These are phyloP conservation scores for Allium cepa DNA, from an alignment of 106 monocot genomes.

Conservation along the genomic window DNA sequence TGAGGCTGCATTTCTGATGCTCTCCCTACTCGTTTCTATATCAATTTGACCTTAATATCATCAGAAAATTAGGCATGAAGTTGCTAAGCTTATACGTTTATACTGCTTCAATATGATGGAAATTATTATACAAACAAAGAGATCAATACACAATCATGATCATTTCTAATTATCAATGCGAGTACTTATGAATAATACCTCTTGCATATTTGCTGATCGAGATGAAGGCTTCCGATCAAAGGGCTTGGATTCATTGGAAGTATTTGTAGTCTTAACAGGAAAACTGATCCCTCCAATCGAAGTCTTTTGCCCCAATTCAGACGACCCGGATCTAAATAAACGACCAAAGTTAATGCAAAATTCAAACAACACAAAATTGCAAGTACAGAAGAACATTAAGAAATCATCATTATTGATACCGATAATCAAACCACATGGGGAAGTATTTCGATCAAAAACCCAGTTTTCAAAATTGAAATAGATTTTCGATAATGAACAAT, in stretches of 20 bases:
- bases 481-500: neutral
- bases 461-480: neutral
- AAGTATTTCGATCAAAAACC: slow-evolving; percentile 8
- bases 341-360: neutral
- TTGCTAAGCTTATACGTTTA: too few species aligned
- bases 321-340: neutral
- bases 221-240: neutral
- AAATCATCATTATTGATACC: neutral
- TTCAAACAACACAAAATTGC: neutral
- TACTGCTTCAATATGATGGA: too few species aligned
- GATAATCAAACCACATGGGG: neutral
- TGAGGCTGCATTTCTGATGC: slow-evolving; percentile 20
- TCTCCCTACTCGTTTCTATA: slow-evolving; percentile 6
- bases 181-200: neutral
- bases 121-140: too few species aligned
- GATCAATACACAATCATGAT: too few species aligned
- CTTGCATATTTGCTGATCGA: neutral
- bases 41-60: slow-evolving; percentile 8
- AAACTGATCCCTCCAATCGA: neutral
- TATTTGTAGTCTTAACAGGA: neutral
- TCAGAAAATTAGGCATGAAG: neutral
- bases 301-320: neutral
- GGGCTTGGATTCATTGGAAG: neutral
- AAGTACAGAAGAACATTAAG: neutral
- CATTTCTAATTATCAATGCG: too few species aligned